These are phyloP conservation scores for Jasminum sambac DNA, from an alignment of 257 asterid genomes.

Conservation along the genomic window DNA sequence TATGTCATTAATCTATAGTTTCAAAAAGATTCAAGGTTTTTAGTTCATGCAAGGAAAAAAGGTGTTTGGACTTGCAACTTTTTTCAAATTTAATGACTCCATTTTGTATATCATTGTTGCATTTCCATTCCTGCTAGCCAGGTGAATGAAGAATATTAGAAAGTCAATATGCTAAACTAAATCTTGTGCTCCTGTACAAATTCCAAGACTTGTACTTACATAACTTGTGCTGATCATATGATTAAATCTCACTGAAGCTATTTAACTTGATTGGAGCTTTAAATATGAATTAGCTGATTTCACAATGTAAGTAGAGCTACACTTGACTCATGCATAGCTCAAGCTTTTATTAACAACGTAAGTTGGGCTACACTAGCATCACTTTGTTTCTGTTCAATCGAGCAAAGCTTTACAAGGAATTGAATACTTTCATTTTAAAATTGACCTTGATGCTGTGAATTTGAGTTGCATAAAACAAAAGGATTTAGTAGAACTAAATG, in stretches of 20 bases:
- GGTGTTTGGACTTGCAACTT: not conserved
- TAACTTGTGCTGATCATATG: not conserved
- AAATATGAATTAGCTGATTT: not conserved
- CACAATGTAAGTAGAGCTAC: not conserved
- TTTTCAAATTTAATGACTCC: not conserved
- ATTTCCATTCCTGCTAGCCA: not conserved
- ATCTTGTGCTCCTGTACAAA: not conserved
- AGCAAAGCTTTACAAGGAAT: not conserved
- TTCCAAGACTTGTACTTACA: not conserved
- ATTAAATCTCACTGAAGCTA: not conserved
- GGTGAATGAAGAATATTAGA: not conserved
- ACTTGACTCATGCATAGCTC: not conserved
- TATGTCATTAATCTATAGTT: not conserved
- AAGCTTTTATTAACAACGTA: not conserved
- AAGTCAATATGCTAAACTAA: not conserved
- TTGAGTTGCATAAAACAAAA: not conserved
- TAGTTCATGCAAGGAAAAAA: not conserved
- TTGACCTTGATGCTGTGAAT: not conserved
- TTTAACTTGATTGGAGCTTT: not conserved
- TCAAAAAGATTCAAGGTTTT: not conserved
- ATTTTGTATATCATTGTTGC: not conserved
- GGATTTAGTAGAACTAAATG: not conserved
- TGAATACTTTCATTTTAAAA: not conserved
- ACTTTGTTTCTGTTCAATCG: not conserved
- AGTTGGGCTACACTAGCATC: not conserved